Evolutionary conservation across 148 eudicot genomes (phyloP).

Genomic region (Amaranthus palmeri): DNA sequence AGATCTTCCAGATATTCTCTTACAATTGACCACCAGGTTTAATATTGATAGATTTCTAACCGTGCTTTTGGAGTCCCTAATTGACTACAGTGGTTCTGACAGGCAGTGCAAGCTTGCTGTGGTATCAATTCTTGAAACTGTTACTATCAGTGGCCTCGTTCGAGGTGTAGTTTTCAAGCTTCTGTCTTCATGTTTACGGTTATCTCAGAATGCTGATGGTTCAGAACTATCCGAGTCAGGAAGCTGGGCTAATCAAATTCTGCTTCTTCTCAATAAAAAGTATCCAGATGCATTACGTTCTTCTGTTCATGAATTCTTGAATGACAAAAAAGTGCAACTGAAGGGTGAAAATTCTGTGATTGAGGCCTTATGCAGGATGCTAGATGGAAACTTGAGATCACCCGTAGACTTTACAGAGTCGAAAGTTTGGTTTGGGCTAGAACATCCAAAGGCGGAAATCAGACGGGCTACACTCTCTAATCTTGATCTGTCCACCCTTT

Average conservation of each 20-base stretch:
- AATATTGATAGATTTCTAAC: slow-evolving; percentile 67
- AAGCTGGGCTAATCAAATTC: slow-evolving; percentile 48
- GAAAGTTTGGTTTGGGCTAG: slow-evolving; percentile 74
- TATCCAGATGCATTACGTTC: slow-evolving; percentile 64
- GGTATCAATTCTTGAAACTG: slow-evolving; percentile 50
- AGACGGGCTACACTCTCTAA: slow-evolving; percentile 51
- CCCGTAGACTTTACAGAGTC: slow-evolving; percentile 51
- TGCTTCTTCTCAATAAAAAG: slow-evolving; percentile 41
- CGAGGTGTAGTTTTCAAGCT: slow-evolving; percentile 45
- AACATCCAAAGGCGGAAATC: slow-evolving; percentile 84
- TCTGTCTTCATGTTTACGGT: slow-evolving; percentile 47
- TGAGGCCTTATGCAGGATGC: slow-evolving; percentile 56
- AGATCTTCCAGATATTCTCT: slow-evolving; percentile 60
- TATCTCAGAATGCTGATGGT: slow-evolving; percentile 34
- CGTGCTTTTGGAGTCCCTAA: slow-evolving; percentile 59
- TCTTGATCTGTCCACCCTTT: slow-evolving; percentile 45
- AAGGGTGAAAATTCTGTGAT: slow-evolving; percentile 44
- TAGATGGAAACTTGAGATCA: slow-evolving; percentile 48
- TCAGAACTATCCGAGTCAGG: slow-evolving; percentile 45
- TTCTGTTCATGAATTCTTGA: slow-evolving; percentile 59
- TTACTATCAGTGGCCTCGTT: slow-evolving; percentile 42
- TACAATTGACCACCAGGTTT: slow-evolving; percentile 57
- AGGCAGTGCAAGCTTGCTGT: slow-evolving; percentile 38
- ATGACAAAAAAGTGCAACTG: slow-evolving; percentile 49
- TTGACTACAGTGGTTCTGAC: slow-evolving; percentile 63